Evolutionary conservation across 805 yeast species (phyloP), one percentile per base, ranked within the genome.

Genomic region (Scheffersomyces lignosus): DNA sequence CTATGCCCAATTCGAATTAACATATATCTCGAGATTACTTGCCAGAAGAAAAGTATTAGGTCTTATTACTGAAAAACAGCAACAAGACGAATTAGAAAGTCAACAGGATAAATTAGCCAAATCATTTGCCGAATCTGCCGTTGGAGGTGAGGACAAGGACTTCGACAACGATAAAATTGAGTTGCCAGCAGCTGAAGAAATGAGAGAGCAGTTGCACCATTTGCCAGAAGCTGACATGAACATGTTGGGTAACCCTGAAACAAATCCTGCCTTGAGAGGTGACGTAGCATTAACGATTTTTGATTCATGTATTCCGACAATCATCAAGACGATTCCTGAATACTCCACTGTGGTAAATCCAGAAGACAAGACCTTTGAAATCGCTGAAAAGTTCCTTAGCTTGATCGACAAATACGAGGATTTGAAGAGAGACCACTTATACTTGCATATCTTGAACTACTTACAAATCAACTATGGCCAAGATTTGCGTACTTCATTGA

Each of bases 191-290:
- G 73, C 73, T 16, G 87, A 81, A 34, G 73, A 71, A 9, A 50
- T 81, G 58, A 79, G 79, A 45, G 78, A 77, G 39, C 78, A 80
- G 50, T 70, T 90, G 53, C 79, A 81, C 38, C 75, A 77, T 35
- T 71, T 90, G 44, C 96, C 97, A 0, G 96, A 89, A 45, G 86
- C 89, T 22, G 93, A 89, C 54, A 73, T 87, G 69, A 82, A 80
- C 51, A 81, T 87, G 73, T 70, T 90, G 47, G 97, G 96, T 17
- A 80, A 81, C 44, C 81, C 83, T n/a, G 95, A 87, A 33, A 78
- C 87, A 17, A 91, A 45, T 79, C 81, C 68, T 80, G 91, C 68
- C 63, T 80, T 52, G 80, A 81, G 38, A 66, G 81, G 65, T 60
- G 80, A 51, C 43, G 68, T 69, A 20, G 73, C 71, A n/a, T 60